phyloP scores from a whole-genome alignment of 805 yeast genomes.

The Priceomyces fermenticarens region DNA sequence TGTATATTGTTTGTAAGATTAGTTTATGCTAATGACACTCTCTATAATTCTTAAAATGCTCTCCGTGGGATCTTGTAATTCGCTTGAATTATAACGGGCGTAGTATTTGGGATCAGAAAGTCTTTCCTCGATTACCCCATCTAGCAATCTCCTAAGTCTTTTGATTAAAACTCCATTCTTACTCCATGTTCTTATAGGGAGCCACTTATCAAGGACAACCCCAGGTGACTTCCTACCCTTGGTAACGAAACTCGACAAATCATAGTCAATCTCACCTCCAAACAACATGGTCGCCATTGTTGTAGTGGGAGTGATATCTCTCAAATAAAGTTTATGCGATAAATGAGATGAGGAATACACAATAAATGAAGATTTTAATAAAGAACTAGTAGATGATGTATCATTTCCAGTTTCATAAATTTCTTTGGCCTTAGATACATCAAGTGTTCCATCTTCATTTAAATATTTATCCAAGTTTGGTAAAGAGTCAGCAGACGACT shows the following conservation, averaged over 20 bases:
- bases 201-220: slow-evolving; percentile 82
- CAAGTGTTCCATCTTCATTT: slow-evolving; percentile 41
- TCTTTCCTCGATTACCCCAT: slow-evolving; percentile 60
- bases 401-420: slow-evolving; percentile 43
- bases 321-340: slow-evolving; percentile 66
- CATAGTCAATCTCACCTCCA: slow-evolving; percentile 71
- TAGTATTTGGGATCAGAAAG: slow-evolving; percentile 37
- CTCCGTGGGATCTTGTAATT: slow-evolving; percentile 12
- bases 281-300: slow-evolving; percentile 72
- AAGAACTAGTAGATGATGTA: slow-evolving; percentile 21
- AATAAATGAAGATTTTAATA: slow-evolving; percentile 55
- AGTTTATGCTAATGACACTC: slow-evolving; percentile 7
- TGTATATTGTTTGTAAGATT: no score
- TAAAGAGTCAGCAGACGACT: slow-evolving; percentile 13
- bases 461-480: slow-evolving; percentile 19
- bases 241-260: slow-evolving; percentile 40
- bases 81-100: not conserved
- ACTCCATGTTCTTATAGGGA: slow-evolving; percentile 90
- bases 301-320: slow-evolving; percentile 78
- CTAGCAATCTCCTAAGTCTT: slow-evolving; percentile 63
- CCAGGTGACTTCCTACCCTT: slow-evolving; percentile 68
- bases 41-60: slow-evolving; percentile 18
- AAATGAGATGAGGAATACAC: slow-evolving; percentile 58
- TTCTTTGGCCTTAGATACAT: slow-evolving; percentile 25
- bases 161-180: slow-evolving; percentile 85